Percentiles rank a stretch among this genome's conserved stretches.
phyloP scores from a whole-genome alignment of 2,329 filamentous ascomycete genomes.

The Westerdykella sp. region DNA sequence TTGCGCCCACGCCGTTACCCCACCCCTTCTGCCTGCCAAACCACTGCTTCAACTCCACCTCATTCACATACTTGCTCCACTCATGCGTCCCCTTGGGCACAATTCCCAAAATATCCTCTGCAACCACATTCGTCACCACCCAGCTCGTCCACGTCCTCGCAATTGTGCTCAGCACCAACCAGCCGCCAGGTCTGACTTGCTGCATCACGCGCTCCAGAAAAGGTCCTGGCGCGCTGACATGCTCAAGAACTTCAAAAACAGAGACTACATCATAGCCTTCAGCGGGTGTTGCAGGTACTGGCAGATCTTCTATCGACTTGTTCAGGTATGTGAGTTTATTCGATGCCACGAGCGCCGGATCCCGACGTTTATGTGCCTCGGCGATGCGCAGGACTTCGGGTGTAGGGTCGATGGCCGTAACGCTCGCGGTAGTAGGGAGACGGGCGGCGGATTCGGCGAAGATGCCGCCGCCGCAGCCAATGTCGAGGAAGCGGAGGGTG shows the following conservation, averaged over 20 bases:
- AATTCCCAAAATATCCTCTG: conserved; percentile 79
- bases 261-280: conserved; percentile 71
- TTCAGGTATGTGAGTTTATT: conserved; percentile 64
- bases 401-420: conserved; percentile 74
- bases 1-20: conserved; percentile 30
- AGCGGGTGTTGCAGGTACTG: conserved; percentile 19
- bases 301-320: conserved; percentile 67
- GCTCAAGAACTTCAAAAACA: conserved; percentile 92
- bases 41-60: conserved; percentile 60
- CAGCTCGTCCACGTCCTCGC: conserved; percentile 83
- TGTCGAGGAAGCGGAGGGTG: conserved; percentile 70
- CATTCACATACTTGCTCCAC: conserved; percentile 93
- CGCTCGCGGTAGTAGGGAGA: conserved; percentile 54
- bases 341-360: conserved; percentile 58
- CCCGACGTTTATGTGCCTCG: conserved; percentile 64
- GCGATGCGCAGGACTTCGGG: conserved; percentile 69
- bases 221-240: conserved; percentile 67
- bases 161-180: conserved; percentile 89
- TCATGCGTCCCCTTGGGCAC: conserved; percentile 93
- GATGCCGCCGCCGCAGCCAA: conserved; percentile 94
- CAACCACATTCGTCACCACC: conserved; percentile 86
- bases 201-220: conserved; percentile 67
- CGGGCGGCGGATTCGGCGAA: conserved; percentile 84
- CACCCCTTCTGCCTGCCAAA: conserved; percentile 38
- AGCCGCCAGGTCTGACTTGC: conserved; percentile 83